Conservation (phyloP, 805 yeast genomes). For the Vanderwaltozyma polyspora region DNA sequence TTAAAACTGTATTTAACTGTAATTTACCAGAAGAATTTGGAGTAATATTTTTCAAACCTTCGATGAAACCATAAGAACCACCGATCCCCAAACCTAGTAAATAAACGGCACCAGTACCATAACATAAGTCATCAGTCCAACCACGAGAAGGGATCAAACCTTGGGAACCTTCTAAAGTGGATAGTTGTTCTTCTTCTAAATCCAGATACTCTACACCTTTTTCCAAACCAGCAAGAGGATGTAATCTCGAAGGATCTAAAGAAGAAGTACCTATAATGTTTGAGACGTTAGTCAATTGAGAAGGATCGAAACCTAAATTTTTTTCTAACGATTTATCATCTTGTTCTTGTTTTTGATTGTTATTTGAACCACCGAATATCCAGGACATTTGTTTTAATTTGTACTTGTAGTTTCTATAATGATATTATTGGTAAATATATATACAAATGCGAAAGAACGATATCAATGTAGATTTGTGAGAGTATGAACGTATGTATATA, state of each 20-base stretch:
- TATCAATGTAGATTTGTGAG: too few relatives aligned
- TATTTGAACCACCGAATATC: background rate
- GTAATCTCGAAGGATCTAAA: slow-evolving; percentile 58
- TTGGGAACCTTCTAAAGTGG: slow-evolving; percentile 74
- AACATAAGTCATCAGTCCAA: slow-evolving; percentile 94
- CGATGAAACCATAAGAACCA: slow-evolving; percentile 79
- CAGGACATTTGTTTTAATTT: background rate
- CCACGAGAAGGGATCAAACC: slow-evolving; percentile 93
- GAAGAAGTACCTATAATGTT: slow-evolving; percentile 50
- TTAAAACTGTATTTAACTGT: slow-evolving; percentile 78
- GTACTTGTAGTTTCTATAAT: too few relatives aligned
- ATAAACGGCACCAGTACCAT: slow-evolving; percentile 94
- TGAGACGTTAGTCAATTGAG: slow-evolving; percentile 41
- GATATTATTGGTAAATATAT: too few relatives aligned
- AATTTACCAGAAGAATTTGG: slow-evolving; percentile 66
- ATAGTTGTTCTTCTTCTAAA: slow-evolving; percentile 71
- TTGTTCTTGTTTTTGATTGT: background rate
- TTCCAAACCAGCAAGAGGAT: slow-evolving; percentile 87
- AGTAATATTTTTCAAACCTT: slow-evolving; percentile 73
- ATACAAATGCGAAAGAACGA: too few relatives aligned
- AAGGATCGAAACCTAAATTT: slow-evolving; percentile 4
- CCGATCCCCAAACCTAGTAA: slow-evolving; percentile 79
- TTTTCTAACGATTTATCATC: background rate
- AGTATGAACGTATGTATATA: too few relatives aligned
- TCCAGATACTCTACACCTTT: slow-evolving; percentile 84